These are phyloP conservation scores for Coemansia sp. DNA, from an alignment of 192 early-diverging fungal genomes.

Conservation along the genomic window DNA sequence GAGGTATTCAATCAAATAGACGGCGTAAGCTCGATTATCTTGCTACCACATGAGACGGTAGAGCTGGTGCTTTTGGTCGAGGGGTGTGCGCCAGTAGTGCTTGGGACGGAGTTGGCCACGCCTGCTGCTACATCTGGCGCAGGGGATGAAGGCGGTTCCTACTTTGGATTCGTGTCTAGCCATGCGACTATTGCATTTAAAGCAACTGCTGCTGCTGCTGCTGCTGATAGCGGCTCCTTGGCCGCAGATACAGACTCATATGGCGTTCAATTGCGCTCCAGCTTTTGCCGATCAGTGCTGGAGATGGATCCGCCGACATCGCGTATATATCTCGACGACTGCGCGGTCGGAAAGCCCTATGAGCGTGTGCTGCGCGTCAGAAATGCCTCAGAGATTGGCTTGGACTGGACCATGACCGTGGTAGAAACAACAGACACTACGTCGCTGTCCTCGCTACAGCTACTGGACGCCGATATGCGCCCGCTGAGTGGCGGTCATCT, in stretches of 20 bases:
- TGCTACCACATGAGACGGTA: constrained; percentile 68
- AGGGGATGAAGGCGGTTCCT: constrained; percentile 20
- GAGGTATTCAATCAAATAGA: constrained; percentile 95
- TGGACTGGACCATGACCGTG: constrained; percentile 75
- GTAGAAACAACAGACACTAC: constrained; percentile 35
- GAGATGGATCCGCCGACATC: constrained; percentile 92
- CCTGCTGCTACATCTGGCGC: constrained; percentile 19
- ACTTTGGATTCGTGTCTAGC: constrained; percentile 14
- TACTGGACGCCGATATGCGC: constrained; percentile 19
- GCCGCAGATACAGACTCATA: constrained; percentile 53
- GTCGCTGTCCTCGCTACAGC: constrained; percentile 30
- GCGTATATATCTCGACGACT: constrained; percentile 94
- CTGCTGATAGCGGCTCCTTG: neutral
- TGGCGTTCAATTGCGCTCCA: constrained; percentile 77
- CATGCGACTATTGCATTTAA: constrained; percentile 2
- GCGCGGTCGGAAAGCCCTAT: constrained; percentile 85
- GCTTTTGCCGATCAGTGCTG: constrained; percentile 87
- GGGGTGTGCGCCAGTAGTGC: neutral
- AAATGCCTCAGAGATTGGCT: constrained; percentile 88
- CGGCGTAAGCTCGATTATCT: constrained; percentile 68
- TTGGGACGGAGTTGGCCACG: constrained; percentile 13
- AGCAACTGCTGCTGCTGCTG: neutral
- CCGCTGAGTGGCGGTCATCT: constrained; percentile 54
- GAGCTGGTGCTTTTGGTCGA: constrained; percentile 83
- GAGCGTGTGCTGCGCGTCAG: constrained; percentile 89